Evolutionary conservation across 1,284 basidiomycete genomes (phyloP).

Genomic region (Marasmius fiardii): DNA sequence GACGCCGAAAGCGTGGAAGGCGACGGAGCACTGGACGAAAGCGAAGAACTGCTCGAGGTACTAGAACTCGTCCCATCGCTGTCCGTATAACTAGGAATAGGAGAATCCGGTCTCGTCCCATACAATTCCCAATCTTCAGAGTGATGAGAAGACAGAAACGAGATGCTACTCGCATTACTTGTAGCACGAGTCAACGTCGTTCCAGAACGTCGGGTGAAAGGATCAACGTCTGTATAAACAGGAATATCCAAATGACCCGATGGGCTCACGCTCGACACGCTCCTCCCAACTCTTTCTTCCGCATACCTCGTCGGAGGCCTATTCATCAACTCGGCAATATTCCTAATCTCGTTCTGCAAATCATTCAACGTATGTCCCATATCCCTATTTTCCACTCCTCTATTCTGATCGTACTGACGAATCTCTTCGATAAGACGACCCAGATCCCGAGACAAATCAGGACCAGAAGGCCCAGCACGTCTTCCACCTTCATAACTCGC

Average conservation of each 20-base stretch:
- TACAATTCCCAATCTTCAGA: conserved; percentile 52
- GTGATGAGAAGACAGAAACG: conserved; percentile 71
- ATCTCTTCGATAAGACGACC: conserved; percentile 63
- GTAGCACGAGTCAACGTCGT: conserved; percentile 23
- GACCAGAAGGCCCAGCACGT: conserved; percentile 19
- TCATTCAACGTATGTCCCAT: conserved; percentile 57
- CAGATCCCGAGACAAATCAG: conserved; percentile 61
- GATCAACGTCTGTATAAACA: neutral
- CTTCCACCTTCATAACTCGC: conserved; percentile 21
- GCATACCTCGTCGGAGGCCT: conserved; percentile 10
- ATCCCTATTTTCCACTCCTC: conserved; percentile 59
- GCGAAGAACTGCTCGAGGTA: conserved; percentile 7
- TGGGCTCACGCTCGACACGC: conserved; percentile 15
- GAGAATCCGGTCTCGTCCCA: conserved; percentile 6
- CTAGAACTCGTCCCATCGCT: neutral
- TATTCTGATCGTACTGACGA: conserved; percentile 52
- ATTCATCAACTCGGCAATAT: conserved; percentile 48
- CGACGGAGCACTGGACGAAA: conserved; percentile 22
- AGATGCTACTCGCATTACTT: conserved; percentile 51
- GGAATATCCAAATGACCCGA: neutral
- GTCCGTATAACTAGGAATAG: conserved; percentile 3
- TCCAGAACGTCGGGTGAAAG: neutral
- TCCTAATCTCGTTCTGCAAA: conserved; percentile 59
- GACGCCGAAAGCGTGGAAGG: conserved; percentile 30
- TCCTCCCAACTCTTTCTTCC: conserved; percentile 26